A percentile compares a stretch with the other conserved stretches of the same genome.
Evolutionary conservation across 257 asterid species (phyloP).

Genomic region (Rubia yunnanensis): DNA sequence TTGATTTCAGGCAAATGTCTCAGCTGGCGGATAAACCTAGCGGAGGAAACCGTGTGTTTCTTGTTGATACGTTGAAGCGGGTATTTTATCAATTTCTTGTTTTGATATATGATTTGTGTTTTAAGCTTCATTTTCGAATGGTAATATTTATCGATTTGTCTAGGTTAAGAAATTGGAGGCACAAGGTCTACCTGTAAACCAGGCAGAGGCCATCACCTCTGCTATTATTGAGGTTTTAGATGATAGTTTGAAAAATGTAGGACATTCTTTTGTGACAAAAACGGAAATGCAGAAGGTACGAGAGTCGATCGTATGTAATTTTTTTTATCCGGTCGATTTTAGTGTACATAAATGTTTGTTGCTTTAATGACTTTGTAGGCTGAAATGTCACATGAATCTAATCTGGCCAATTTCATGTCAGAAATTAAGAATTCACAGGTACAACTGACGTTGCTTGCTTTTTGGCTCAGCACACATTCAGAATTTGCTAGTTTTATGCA

Average conservation of each 20-base stretch:
- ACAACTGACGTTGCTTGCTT: neutral
- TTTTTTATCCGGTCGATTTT: neutral
- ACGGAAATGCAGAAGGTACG: conserved; percentile 61
- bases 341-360: neutral
- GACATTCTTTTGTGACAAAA: conserved; percentile 36
- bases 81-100: neutral
- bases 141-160: neutral
- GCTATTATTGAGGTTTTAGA: conserved; percentile 46
- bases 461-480: neutral
- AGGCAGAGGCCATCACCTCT: conserved; percentile 62
- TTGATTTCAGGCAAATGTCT: neutral
- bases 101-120: neutral
- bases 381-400: conserved; percentile 38
- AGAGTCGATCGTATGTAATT: neutral
- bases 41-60: neutral
- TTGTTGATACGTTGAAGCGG: neutral
- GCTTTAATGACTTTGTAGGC: conserved; percentile 23
- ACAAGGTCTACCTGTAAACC: conserved; percentile 45
- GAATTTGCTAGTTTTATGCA: neutral
- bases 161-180: conserved; percentile 62
- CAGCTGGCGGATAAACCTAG: neutral
- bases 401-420: conserved; percentile 44
- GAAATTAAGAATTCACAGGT: conserved; percentile 58
- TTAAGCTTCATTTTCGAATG: too few species aligned
- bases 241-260: conserved; percentile 45